Evolutionary conservation across 768 basidiomycete species (phyloP), one percentile per base, ranked within the genome.

Genomic region (Auriscalpium vulgare): DNA sequence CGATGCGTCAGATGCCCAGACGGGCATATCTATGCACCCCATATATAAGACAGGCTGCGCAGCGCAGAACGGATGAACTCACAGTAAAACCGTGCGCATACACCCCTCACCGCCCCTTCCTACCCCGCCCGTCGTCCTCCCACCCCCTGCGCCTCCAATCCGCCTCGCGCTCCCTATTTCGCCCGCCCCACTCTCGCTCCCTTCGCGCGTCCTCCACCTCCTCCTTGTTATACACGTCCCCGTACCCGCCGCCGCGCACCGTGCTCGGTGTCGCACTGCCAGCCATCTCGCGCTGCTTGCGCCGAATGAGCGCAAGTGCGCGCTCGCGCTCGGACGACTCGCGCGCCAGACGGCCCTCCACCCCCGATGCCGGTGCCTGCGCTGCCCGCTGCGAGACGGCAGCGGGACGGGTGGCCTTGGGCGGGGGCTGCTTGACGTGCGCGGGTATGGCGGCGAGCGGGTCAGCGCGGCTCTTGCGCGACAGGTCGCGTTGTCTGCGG

Each of bases 241-340:
- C 76, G 57, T 90, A 89, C 1, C 81, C 82, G 6, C 68, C 71
- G 36, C 64, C 69, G 2, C 73, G 76, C 4, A 87, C 82, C 0
- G 84, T 88, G 59, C 82, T 86, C 0, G 88, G 89, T 1, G 89
- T 91, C 57, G 78, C 79, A 55, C 72, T 76, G 9, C 84, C 85
- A 36, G 72, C 75, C 69, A 76, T 68, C 68, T 89, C 86, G 2
- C 81, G 76, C 63, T 82, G 79, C 71, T 81, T 87, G 43, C 84
- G 75, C 53, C 74, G 74, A 19, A 90, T 83, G 34, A 91, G 82
- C 8, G 78, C 87, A n/a, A 81, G 70, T 0, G 89, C 88, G 0
- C 89, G 82, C 62, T 85, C 79, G 4, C 88, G 80, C 67, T 91
- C 89, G 1, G 84, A 79, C 0, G 83, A 81, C 69, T 91, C 89